These are phyloP conservation scores for Diplosphaera chodatii DNA, from an alignment of 139 green algal genomes.

Conservation along the genomic window DNA sequence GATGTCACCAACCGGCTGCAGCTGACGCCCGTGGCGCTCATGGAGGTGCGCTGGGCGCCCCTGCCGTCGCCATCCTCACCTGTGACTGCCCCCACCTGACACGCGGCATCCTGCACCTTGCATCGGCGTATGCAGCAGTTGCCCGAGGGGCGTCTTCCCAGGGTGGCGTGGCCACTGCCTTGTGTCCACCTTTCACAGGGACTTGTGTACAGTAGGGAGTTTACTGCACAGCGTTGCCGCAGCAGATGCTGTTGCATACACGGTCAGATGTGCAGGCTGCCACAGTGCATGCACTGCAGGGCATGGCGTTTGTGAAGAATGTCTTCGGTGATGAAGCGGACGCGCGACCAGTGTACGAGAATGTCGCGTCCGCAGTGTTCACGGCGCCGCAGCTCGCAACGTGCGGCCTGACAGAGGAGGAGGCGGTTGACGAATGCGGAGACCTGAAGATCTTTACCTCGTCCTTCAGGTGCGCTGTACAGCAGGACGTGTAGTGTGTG, in stretches of 20 bases:
- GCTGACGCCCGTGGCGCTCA: constrained; percentile 75
- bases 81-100: too few relatives aligned
- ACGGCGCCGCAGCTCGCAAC: constrained; percentile 80
- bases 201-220: too few relatives aligned
- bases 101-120: too few relatives aligned
- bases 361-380: constrained; percentile 73
- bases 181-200: too few relatives aligned
- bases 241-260: too few relatives aligned
- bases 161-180: too few relatives aligned
- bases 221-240: too few relatives aligned
- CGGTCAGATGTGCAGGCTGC: too few relatives aligned
- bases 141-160: too few relatives aligned
- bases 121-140: too few relatives aligned
- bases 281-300: constrained; percentile 38
- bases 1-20: constrained; percentile 91
- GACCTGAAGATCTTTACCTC: constrained; percentile 89
- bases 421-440: constrained; percentile 58
- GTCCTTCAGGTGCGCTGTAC: constrained; percentile 65
- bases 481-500: too few relatives aligned
- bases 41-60: constrained; percentile 91
- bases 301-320: constrained; percentile 81
- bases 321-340: constrained; percentile 43
- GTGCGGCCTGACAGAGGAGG: constrained; percentile 86
- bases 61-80: too few relatives aligned
- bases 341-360: constrained; percentile 15